These are phyloP conservation scores for Kondoa malvinella DNA, from an alignment of 768 basidiomycete species.

Conservation along the genomic window DNA sequence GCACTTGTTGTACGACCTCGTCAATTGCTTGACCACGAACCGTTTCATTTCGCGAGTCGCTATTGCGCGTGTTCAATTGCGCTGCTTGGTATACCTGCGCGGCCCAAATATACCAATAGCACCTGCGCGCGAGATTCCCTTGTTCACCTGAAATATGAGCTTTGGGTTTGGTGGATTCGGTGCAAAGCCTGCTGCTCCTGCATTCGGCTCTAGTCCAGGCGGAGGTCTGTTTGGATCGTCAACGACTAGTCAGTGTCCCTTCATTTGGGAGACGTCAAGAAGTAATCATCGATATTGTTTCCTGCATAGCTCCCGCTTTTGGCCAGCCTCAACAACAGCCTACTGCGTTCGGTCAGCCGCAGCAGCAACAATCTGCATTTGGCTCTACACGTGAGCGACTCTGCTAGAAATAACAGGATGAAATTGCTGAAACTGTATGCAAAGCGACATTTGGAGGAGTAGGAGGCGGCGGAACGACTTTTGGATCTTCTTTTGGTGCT, in stretches of 20 bases:
- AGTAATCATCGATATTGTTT: no score
- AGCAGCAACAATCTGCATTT: neutral
- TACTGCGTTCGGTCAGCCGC: constrained; percentile 1
- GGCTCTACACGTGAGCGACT: constrained; percentile 1
- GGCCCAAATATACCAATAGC: no score
- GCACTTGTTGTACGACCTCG: no score
- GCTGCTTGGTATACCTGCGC: no score
- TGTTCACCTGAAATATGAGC: no score
- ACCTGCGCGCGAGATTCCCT: no score
- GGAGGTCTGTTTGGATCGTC: neutral
- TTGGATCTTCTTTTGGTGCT: constrained; percentile 6
- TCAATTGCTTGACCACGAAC: no score
- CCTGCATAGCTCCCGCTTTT: neutral
- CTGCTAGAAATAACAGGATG: neutral
- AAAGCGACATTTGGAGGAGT: neutral
- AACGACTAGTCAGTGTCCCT: neutral
- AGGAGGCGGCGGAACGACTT: neutral
- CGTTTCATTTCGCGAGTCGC: no score
- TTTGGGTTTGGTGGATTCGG: neutral
- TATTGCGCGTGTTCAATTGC: no score
- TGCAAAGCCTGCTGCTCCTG: neutral
- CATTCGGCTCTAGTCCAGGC: neutral
- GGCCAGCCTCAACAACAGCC: constrained; percentile 8
- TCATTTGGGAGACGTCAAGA: neutral
- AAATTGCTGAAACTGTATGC: neutral